These are phyloP conservation scores for Metarhizium brunneum DNA, from an alignment of 2,329 filamentous ascomycete genomes.

Conservation along the genomic window DNA sequence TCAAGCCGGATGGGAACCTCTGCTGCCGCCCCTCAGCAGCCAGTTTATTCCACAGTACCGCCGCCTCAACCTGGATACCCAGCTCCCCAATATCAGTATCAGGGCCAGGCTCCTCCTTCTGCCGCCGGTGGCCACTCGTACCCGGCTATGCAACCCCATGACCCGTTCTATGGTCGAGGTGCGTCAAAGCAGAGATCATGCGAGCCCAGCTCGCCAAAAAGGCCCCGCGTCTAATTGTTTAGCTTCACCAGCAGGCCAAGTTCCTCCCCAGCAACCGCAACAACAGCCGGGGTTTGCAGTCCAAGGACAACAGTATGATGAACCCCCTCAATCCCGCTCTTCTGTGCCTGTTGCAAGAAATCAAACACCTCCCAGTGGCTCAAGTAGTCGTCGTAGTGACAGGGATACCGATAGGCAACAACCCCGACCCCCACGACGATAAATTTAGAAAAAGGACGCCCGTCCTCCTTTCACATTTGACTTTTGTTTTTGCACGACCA, in stretches of 20 bases:
- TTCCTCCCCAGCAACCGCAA: conserved; percentile 19
- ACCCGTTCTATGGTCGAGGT: conserved; percentile 52
- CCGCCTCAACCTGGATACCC: conserved; percentile 23
- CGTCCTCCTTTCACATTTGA: neutral
- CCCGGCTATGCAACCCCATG: conserved; percentile 30
- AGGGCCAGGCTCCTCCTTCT: conserved; percentile 25
- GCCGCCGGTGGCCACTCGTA: conserved; percentile 19
- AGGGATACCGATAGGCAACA: conserved; percentile 33
- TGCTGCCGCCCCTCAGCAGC: conserved; percentile 21
- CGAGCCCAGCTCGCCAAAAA: conserved; percentile 7
- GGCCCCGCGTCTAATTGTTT: conserved; percentile 34
- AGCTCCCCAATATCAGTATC: conserved; percentile 22
- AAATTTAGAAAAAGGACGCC: conserved; percentile 3
- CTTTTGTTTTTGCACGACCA: neutral
- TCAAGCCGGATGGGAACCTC: conserved; percentile 19
- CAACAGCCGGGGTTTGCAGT: conserved; percentile 28
- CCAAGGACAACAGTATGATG: conserved; percentile 44
- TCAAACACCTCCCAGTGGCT: conserved; percentile 28
- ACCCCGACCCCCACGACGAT: conserved; percentile 29
- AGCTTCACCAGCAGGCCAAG: conserved; percentile 42
- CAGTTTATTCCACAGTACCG: conserved; percentile 22
- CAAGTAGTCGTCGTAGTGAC: conserved; percentile 31
- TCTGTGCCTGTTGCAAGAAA: conserved; percentile 28
- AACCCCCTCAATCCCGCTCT: conserved; percentile 29
- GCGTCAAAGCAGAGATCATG: conserved; percentile 31